Percentiles rank a stretch among this genome's conserved stretches.
Conservation (phyloP, 140 eudicot species). For the Oenanthe javanica region DNA sequence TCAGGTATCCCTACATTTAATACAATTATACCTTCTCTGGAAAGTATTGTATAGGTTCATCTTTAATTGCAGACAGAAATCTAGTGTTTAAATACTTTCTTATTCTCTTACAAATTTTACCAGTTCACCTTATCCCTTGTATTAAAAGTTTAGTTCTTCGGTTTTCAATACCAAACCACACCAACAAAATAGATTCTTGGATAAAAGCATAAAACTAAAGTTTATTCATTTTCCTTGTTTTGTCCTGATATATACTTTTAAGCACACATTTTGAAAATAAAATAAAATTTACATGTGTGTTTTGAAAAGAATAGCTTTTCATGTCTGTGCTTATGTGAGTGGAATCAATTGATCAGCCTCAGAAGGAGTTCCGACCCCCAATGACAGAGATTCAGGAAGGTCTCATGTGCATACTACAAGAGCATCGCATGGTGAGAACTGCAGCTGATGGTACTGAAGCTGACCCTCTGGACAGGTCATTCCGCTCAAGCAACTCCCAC, state of each 20-base stretch:
- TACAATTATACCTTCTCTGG: neutral
- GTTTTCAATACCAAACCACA: too few relatives aligned
- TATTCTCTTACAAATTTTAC: neutral
- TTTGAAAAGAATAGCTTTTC: neutral
- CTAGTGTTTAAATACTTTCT: neutral
- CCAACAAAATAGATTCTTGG: neutral
- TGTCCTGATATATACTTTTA: neutral
- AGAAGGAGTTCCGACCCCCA: constrained; percentile 71
- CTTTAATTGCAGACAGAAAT: too few relatives aligned
- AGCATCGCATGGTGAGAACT: constrained; percentile 26
- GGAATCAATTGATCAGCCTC: constrained; percentile 37
- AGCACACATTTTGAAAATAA: neutral
- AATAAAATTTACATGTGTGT: neutral
- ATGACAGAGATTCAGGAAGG: constrained; percentile 66
- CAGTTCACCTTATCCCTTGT: neutral
- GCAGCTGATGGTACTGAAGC: constrained; percentile 25
- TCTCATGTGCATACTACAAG: constrained; percentile 36
- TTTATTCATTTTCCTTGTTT: neutral
- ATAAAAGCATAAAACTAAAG: neutral
- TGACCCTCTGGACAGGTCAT: constrained; percentile 57
- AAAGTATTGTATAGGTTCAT: neutral
- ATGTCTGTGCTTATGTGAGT: neutral
- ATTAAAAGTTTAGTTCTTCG: neutral
- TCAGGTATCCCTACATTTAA: constrained; percentile 46
- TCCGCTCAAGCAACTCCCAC: constrained; percentile 59